Conservation (phyloP, 2,329 filamentous ascomycete genomes). For the Pleoardoris graminearum region DNA sequence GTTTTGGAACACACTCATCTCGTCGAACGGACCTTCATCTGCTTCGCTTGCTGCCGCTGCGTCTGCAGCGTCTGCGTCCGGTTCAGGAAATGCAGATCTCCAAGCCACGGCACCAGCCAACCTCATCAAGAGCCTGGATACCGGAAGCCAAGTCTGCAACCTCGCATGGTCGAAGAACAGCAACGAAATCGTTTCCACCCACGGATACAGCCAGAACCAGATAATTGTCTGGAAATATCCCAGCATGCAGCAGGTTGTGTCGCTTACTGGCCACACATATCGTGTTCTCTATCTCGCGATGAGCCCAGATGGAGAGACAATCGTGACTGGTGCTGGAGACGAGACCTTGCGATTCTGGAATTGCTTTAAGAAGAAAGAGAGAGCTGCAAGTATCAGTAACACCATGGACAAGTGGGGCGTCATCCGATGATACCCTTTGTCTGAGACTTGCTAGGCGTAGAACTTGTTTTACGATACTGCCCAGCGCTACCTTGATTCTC, state of each 20-base stretch:
- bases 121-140: constrained; percentile 80
- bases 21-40: constrained; percentile 54
- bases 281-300: constrained; percentile 95
- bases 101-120: constrained; percentile 47
- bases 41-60: constrained; percentile 47
- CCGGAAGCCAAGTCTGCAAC: constrained; percentile 98
- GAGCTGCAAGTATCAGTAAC: constrained; percentile 58
- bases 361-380: constrained; percentile 82
- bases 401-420: constrained; percentile 76
- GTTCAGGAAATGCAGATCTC: constrained; percentile 34
- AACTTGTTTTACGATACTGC: too few relatives aligned
- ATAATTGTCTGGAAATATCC: constrained; percentile 99
- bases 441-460: too few relatives aligned
- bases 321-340: constrained; percentile 94
- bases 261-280: constrained; percentile 93
- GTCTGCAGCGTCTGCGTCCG: constrained; percentile 38
- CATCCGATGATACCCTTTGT: constrained; percentile 60
- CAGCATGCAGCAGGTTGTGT: constrained; percentile 95
- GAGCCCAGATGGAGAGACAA: constrained; percentile 91
- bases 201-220: constrained; percentile 97
- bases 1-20: constrained; percentile 94
- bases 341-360: constrained; percentile 98
- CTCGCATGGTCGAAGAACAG: constrained; percentile 96
- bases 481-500: neutral
- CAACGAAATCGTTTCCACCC: constrained; percentile 95